Conservation (phyloP, 2,329 filamentous ascomycete genomes). For the Fusarium coffeatum region DNA sequence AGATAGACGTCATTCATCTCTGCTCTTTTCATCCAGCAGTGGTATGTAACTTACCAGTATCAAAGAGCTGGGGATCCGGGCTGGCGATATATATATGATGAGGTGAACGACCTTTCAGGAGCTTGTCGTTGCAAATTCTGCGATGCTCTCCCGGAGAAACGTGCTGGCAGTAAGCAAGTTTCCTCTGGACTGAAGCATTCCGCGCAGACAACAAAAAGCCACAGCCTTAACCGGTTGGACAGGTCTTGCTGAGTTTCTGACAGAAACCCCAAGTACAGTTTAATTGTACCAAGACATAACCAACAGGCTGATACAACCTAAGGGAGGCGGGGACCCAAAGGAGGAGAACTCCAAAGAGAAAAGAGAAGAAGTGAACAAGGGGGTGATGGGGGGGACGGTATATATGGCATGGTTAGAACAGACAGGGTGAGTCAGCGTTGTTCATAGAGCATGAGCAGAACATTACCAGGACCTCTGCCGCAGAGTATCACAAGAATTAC, state of each 20-base stretch:
- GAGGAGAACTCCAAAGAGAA: not conserved
- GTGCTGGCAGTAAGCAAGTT: too few species aligned
- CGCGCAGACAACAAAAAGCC: not conserved
- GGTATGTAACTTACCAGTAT: not conserved
- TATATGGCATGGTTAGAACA: not conserved
- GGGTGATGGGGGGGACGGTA: not conserved
- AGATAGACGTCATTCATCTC: not conserved
- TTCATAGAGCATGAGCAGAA: not conserved
- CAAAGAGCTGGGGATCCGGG: accelerated
- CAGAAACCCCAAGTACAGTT: not conserved
- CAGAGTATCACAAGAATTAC: too few species aligned
- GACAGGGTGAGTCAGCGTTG: not conserved
- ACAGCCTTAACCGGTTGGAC: not conserved
- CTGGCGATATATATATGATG: not conserved
- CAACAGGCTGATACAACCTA: not conserved
- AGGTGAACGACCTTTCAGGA: too few species aligned
- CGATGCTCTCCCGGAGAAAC: too few species aligned
- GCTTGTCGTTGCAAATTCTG: too few species aligned
- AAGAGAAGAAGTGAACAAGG: not conserved
- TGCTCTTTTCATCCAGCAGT: not conserved
- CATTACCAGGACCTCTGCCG: not conserved
- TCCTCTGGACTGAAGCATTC: too few species aligned
- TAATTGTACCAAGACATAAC: not conserved
- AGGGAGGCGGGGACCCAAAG: not conserved
- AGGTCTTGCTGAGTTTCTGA: not conserved